Conservation (phyloP, 345 rosid species). For the Aquilaria yunnanensis region DNA sequence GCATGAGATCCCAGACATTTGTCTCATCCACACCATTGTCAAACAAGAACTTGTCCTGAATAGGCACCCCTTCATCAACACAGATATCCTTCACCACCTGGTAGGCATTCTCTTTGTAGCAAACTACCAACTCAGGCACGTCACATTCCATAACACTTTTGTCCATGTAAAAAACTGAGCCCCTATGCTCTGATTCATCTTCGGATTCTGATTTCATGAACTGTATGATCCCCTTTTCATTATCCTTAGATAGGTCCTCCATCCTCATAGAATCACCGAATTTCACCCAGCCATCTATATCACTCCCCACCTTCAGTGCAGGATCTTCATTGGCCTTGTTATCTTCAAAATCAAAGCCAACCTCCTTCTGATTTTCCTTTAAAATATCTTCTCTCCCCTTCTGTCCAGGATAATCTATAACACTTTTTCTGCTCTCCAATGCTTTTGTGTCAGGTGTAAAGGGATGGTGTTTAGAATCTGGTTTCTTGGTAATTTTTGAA, state of each 20-base stretch:
- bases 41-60: constrained; percentile 47
- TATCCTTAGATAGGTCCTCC: constrained; percentile 15
- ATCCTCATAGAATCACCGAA: constrained; percentile 14
- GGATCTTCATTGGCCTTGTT: constrained; percentile 18
- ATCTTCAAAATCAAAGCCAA: constrained; percentile 14
- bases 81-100: constrained; percentile 74
- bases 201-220: constrained; percentile 13
- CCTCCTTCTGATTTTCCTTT: constrained; percentile 21
- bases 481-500: constrained; percentile 26
- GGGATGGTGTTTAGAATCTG: constrained; percentile 13
- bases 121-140: constrained; percentile 60
- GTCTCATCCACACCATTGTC: constrained; percentile 27
- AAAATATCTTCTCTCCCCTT: constrained; percentile 25
- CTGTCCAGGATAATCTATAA: constrained; percentile 24
- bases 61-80: constrained; percentile 62
- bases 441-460: constrained; percentile 19
- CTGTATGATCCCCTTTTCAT: constrained; percentile 17
- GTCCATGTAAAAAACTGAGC: constrained; percentile 43
- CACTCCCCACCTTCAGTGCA: constrained; percentile 10
- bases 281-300: constrained; percentile 22
- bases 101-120: constrained; percentile 51
- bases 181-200: constrained; percentile 23
- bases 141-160: constrained; percentile 48
- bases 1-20: constrained; percentile 7
- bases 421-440: constrained; percentile 28